phyloP scores from a whole-genome alignment of 73 alveolate species.

The Breviolum minutum region DNA sequence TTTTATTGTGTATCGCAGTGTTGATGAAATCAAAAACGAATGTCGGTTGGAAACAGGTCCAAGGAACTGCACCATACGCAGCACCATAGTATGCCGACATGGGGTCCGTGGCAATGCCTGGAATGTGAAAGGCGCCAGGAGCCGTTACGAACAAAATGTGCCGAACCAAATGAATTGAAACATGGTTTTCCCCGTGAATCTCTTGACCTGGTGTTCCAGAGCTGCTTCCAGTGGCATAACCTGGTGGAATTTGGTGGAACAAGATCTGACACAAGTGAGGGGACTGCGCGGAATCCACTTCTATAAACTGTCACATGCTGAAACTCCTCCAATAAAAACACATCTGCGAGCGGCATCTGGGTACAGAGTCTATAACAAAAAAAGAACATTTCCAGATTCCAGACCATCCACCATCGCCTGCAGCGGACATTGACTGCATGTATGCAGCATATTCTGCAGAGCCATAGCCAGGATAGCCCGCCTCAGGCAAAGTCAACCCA shows the following conservation, averaged over 20 bases:
- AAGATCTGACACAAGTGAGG: background rate
- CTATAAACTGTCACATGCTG: no score
- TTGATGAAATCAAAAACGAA: no score
- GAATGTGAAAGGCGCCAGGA: no score
- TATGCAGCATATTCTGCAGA: conserved; percentile 71
- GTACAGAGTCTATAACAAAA: background rate
- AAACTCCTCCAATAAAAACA: background rate
- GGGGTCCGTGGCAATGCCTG: conserved; percentile 91
- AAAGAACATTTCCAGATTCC: background rate
- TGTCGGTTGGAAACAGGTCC: no score
- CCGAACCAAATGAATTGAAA: background rate
- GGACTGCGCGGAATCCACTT: background rate
- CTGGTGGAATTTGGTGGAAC: background rate
- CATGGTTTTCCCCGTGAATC: no score
- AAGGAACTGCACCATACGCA: background rate
- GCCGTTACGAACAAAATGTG: background rate
- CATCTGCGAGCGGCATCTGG: background rate
- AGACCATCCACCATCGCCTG: conserved; percentile 8
- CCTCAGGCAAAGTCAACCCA: background rate
- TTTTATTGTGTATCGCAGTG: no score
- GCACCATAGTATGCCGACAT: conserved; percentile 72
- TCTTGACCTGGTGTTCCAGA: conserved; percentile 2
- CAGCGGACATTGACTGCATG: conserved; percentile 86
- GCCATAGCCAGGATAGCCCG: conserved; percentile 60
- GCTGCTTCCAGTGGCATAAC: conserved; percentile 48